Conservation (phyloP, 768 basidiomycete genomes). For the Cantharellus anzutake region DNA sequence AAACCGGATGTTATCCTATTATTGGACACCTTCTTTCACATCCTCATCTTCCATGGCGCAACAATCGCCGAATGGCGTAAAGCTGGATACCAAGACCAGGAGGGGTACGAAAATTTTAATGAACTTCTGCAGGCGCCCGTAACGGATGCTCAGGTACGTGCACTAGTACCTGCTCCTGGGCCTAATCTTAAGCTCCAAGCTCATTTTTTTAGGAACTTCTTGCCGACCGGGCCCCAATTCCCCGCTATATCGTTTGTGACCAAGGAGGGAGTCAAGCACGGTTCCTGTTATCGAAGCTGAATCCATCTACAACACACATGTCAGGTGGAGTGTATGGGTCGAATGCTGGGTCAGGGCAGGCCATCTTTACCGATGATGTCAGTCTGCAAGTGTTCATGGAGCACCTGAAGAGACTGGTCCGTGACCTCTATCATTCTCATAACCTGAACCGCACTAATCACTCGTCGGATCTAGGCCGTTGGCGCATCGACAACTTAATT, state of each 20-base stretch:
- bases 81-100: slow-evolving; percentile 95
- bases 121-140: slow-evolving; percentile 76
- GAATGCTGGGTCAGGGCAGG: slow-evolving; percentile 54
- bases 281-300: slow-evolving; percentile 91
- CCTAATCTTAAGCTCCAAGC: not conserved
- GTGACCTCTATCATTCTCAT: slow-evolving; percentile 7
- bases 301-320: slow-evolving; percentile 97
- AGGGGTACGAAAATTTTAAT: slow-evolving; percentile 97
- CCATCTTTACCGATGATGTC: slow-evolving; percentile 98
- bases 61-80: slow-evolving; percentile 96
- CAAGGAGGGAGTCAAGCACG: slow-evolving; percentile 95
- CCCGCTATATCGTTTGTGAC: slow-evolving; percentile 94
- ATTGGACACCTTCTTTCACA: slow-evolving; percentile 99
- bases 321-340: slow-evolving; percentile 72
- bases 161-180: too few relatives aligned
- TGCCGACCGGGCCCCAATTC: slow-evolving; percentile 89
- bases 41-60: slow-evolving; percentile 98
- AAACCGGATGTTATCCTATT: slow-evolving; percentile 92
- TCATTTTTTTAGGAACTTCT: slow-evolving; percentile 55
- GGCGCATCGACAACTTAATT: slow-evolving; percentile 9
- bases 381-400: slow-evolving; percentile 98
- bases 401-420: slow-evolving; percentile 74
- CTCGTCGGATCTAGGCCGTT: slow-evolving; percentile 5
- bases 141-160: slow-evolving; percentile 63
- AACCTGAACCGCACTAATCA: not conserved